Evolutionary conservation across 495 filamentous ascomycete species (phyloP).

Genomic region (Annulohypoxylon bovei): DNA sequence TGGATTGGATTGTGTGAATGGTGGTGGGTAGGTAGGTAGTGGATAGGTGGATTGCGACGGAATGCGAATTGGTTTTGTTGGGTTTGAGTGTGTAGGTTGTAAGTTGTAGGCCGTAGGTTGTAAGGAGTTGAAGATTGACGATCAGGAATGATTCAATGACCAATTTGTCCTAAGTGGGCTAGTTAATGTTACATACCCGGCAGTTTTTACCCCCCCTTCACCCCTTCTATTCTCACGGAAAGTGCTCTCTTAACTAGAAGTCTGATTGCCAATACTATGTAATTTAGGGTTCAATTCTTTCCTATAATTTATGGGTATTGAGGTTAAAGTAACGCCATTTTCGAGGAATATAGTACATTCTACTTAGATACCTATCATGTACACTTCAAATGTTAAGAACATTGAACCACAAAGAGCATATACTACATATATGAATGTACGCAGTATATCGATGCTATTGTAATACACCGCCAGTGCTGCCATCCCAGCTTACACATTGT

Average conservation of each 20-base stretch:
- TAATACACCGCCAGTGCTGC: slow-evolving; percentile 18
- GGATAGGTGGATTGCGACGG: slow-evolving; percentile 18
- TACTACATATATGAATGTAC: not conserved
- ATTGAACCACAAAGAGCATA: too few relatives aligned
- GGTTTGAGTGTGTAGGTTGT: slow-evolving; percentile 4
- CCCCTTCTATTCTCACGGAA: slow-evolving; percentile 14
- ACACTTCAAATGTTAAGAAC: too few relatives aligned
- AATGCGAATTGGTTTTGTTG: slow-evolving; percentile 7
- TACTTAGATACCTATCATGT: not conserved
- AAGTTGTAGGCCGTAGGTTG: not conserved
- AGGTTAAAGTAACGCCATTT: slow-evolving; percentile 16
- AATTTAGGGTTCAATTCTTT: not conserved
- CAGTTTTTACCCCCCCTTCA: slow-evolving; percentile 25
- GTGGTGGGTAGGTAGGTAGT: slow-evolving; percentile 9
- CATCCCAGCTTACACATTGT: not conserved
- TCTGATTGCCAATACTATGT: not conserved
- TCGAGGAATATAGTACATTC: not conserved
- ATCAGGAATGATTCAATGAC: slow-evolving; percentile 25
- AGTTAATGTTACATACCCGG: slow-evolving; percentile 38
- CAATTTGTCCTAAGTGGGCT: slow-evolving; percentile 32
- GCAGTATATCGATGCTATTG: not conserved
- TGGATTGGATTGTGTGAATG: slow-evolving; percentile 24
- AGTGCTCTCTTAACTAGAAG: slow-evolving; percentile 1
- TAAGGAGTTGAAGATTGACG: slow-evolving; percentile 19
- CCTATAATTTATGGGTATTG: not conserved